Base-by-base conservation (phyloP, 2,329 filamentous ascomycete species). In the Talaromyces atroroseus region DNA sequence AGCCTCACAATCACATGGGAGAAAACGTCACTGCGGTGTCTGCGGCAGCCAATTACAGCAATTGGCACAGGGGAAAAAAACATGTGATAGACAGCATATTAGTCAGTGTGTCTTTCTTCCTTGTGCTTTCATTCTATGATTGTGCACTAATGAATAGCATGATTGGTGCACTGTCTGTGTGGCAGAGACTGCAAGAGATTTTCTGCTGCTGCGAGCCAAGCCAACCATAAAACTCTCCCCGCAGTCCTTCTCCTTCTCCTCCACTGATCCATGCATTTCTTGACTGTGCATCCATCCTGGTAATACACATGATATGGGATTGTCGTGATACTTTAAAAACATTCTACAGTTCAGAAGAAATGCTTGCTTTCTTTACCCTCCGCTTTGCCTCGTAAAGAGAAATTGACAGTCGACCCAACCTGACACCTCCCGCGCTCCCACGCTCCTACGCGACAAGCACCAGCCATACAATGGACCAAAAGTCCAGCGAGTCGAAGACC, bases 401-500 rank as follows among this genome's bases (percentile, higher is more conserved):
- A 4, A 2, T 38, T 12, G 14, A 38, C 14, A 38, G 10, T 38
- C 12, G 11, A 38, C 14, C 12, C 16, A 26, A 12, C 14, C 34
- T n/a, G 12, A 18, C 36, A 18, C 16, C 36, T 40, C n/a, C 11
- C 2, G 2, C 32, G 26, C 2, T 29, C 26, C 26, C 26, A 29
- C 26, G 6, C 8, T 29, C 26, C 32, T 2, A 36, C 12, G 16
- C 32, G 8, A 32, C 29, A 16, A 36, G 8, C 8, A 29, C 26
- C 4, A 40, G 32, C n/a, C 40, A 38, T 26, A 52, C 23, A 49
- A 53, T 32, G 60, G 20, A 40, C 58, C 32, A 60, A 52, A 58
- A 58, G 18, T n/a, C 52, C 42, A 23, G 21, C 4, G 14, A 46
- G 7, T 48, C 56, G 71, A 82, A 69, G 82, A 67, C 71, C 63